Evolutionary conservation across 2,329 filamentous ascomycete species (phyloP).

Genomic region (Bipolaris gigantea): DNA sequence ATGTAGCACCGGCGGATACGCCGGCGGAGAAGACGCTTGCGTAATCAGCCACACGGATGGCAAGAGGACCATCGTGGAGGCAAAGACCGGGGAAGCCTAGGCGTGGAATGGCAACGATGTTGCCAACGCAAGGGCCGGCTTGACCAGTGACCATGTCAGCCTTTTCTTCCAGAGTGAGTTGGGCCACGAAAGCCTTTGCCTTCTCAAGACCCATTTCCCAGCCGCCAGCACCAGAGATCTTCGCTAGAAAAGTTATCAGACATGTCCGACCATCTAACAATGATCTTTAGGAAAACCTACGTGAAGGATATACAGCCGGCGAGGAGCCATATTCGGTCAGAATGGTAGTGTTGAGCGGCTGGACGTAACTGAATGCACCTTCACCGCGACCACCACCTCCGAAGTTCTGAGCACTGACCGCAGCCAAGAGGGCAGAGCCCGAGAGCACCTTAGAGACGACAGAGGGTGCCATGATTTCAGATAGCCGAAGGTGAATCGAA

Average conservation of each 20-base stretch:
- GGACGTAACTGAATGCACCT: conserved; percentile 32
- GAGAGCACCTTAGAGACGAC: conserved; percentile 26
- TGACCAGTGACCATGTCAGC: conserved; percentile 41
- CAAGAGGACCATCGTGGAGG: conserved; percentile 46
- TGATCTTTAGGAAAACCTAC: conserved; percentile 18
- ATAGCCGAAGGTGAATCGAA: conserved; percentile 9
- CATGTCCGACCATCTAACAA: neutral
- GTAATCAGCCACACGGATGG: conserved; percentile 39
- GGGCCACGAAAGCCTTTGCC: conserved; percentile 35
- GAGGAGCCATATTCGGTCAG: conserved; percentile 34
- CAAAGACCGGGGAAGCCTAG: conserved; percentile 47
- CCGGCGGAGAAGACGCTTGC: conserved; percentile 47
- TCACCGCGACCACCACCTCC: conserved; percentile 17
- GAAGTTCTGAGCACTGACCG: conserved; percentile 32
- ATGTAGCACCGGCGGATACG: conserved; percentile 43
- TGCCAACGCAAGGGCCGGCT: conserved; percentile 60
- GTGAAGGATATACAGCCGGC: conserved; percentile 33
- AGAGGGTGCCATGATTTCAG: conserved; percentile 32
- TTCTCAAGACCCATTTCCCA: conserved; percentile 40
- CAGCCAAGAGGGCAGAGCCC: conserved; percentile 25
- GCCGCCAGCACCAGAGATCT: conserved; percentile 34
- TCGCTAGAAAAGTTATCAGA: conserved; percentile 46
- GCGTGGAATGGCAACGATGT: conserved; percentile 44
- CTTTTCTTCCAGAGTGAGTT: conserved; percentile 40
- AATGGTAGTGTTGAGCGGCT: conserved; percentile 37